Evolutionary conservation across 2,329 filamentous ascomycete species (phyloP).

Genomic region (Arthrobotrys iridis): DNA sequence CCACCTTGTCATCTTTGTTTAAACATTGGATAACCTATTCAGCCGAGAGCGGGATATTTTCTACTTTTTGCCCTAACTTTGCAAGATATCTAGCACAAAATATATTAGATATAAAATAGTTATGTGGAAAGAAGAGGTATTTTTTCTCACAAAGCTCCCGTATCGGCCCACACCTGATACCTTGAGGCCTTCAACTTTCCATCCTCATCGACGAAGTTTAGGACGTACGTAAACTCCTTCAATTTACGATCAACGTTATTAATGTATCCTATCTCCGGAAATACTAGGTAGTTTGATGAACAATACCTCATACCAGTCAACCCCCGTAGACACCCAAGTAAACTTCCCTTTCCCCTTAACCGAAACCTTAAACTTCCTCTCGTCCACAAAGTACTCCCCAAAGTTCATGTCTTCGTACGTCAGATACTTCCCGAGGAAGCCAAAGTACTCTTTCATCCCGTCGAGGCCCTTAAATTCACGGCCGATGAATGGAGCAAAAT

Average conservation of each 20-base stretch:
- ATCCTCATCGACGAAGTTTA: slow-evolving; percentile 58
- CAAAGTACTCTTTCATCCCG: slow-evolving; percentile 59
- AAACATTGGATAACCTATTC: not conserved
- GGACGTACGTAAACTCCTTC: slow-evolving; percentile 60
- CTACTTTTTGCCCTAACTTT: slow-evolving; percentile 11
- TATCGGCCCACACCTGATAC: slow-evolving; percentile 62
- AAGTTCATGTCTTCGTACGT: slow-evolving; percentile 59
- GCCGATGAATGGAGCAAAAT: slow-evolving; percentile 61
- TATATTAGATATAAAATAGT: not conserved
- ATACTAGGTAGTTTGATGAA: not conserved
- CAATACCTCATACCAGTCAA: slow-evolving; percentile 60
- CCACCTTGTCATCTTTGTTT: not conserved
- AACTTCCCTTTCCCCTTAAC: slow-evolving; percentile 60
- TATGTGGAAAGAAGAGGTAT: not conserved
- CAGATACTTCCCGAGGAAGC: slow-evolving; percentile 56
- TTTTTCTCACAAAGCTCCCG: slow-evolving; percentile 60
- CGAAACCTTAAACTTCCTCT: slow-evolving; percentile 58
- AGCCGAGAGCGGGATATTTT: not conserved
- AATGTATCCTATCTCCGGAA: not conserved
- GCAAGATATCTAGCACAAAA: slow-evolving; percentile 27
- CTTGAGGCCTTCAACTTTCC: slow-evolving; percentile 56
- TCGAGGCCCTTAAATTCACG: slow-evolving; percentile 59
- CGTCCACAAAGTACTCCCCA: slow-evolving; percentile 58
- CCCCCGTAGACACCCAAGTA: slow-evolving; percentile 59
- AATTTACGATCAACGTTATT: not conserved